Evolutionary conservation across 2,329 filamentous ascomycete genomes (phyloP).

Genomic region (Microthyrium microscopicum): DNA sequence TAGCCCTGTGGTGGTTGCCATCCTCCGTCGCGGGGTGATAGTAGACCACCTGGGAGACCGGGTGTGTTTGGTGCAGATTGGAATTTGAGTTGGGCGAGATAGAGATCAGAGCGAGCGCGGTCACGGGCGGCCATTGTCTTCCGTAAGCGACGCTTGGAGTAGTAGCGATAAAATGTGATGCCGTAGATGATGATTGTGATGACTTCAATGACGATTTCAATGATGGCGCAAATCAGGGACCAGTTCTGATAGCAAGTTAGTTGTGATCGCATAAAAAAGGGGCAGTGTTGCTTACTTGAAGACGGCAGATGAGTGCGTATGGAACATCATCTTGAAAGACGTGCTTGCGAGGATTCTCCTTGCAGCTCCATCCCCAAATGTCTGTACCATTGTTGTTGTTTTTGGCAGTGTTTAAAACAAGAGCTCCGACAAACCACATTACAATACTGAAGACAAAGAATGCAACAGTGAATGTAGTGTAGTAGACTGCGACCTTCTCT

Average conservation of each 20-base stretch:
- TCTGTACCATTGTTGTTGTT: slow-evolving; percentile 63
- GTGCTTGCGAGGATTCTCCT: slow-evolving; percentile 64
- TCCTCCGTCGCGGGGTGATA: slow-evolving; percentile 42
- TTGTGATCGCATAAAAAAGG: slow-evolving; percentile 8
- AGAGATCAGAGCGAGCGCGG: slow-evolving; percentile 83
- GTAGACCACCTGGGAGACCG: slow-evolving; percentile 51
- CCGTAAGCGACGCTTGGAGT: slow-evolving; percentile 83
- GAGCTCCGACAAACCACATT: slow-evolving; percentile 82
- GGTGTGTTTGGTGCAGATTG: slow-evolving; percentile 94
- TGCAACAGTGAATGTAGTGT: slow-evolving; percentile 79
- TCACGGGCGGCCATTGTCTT: slow-evolving; percentile 96
- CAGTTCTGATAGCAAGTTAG: slow-evolving; percentile 51
- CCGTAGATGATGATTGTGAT: slow-evolving; percentile 87
- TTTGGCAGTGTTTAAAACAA: slow-evolving; percentile 63
- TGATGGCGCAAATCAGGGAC: slow-evolving; percentile 90
- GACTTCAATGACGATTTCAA: slow-evolving; percentile 84
- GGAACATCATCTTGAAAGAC: slow-evolving; percentile 68
- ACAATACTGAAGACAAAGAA: slow-evolving; percentile 89
- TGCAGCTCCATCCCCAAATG: slow-evolving; percentile 97
- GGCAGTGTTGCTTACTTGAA: slow-evolving; percentile 42
- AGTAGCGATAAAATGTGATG: slow-evolving; percentile 93
- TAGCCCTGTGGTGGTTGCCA: slow-evolving; percentile 29
- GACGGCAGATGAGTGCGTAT: slow-evolving; percentile 79
- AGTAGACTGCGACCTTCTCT: slow-evolving; percentile 88
- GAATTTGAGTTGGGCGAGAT: slow-evolving; percentile 50